Base-by-base conservation (phyloP, 106 monocot species). In the Gastrodia elata region DNA sequence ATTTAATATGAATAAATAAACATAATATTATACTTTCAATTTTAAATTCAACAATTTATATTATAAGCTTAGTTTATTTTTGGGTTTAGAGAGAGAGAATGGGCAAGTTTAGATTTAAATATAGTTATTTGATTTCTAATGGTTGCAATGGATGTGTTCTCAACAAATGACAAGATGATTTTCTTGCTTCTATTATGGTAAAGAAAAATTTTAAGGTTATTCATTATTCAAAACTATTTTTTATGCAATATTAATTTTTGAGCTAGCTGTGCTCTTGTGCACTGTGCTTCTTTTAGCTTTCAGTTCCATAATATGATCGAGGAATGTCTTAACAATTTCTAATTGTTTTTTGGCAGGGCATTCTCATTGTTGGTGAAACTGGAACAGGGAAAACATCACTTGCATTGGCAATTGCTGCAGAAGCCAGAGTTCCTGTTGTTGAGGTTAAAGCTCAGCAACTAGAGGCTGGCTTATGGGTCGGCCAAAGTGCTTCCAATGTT, bases 401-500 rank as follows among this genome's bases (percentile, higher is more conserved):
- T 80, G 92, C 92, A 64, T 76, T 93, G 64, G 92, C 92, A 41
- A 93, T 93, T 78, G 92, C 92, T 73, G 92, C 92, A 39, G 83
- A 93, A 81, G 89, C 92, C 35, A 93, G 74, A 80, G 92, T 93
- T 71, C 92, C 92, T 70, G 75, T 93, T 74, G 92, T 92, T 77
- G 89, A 92, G 78, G 72, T 92, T 72, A 83, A 89, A 83, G 84
- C 89, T 75, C 82, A 43, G 16, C 92, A 92, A 81, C 80, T 92
- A 68, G 92, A 92, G 75, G 87, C 89, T 81, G 89, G 89, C 36
- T 41, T 89, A 2, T 92, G 88, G 92, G 92, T 92, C 83, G 92
- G 92, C n/a, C 92, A 92, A 75, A 92, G 92, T 72, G 92, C 92
- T 70, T 88, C 92, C 34, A 92, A 92, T 92, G 89, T 92, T 55